These are phyloP conservation scores for Penicillium sp. DNA, from an alignment of 2,329 filamentous ascomycete genomes.

Conservation along the genomic window DNA sequence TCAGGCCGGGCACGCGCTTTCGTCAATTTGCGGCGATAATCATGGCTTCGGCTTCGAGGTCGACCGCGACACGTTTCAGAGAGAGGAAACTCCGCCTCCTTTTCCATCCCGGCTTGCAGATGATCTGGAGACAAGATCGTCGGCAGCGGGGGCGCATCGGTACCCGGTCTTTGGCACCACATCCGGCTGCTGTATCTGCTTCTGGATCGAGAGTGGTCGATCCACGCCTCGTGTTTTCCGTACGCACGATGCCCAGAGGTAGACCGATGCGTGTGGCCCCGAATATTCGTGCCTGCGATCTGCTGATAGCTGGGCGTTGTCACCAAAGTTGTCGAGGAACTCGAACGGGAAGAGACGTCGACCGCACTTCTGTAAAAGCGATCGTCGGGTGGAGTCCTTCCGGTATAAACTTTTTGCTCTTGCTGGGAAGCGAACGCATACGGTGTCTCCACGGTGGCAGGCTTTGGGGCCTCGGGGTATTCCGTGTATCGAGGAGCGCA, in stretches of 20 bases:
- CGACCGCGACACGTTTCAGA: constrained; percentile 24
- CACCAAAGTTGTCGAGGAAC: constrained; percentile 7
- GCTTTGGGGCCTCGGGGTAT: constrained; percentile 6
- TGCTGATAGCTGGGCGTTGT: constrained; percentile 4
- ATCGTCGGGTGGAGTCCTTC: constrained; percentile 11
- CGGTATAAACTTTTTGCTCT: constrained; percentile 2
- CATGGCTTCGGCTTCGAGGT: constrained; percentile 25
- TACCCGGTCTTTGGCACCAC: constrained; percentile 18
- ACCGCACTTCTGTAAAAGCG: constrained; percentile 4
- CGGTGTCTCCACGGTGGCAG: not conserved
- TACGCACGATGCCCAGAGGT: constrained; percentile 11
- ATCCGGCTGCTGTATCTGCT: constrained; percentile 12
- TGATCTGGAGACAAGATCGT: constrained; percentile 20
- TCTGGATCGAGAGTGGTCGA: constrained; percentile 14
- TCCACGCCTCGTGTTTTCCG: not conserved
- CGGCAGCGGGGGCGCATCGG: constrained; percentile 21
- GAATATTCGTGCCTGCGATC: not conserved
- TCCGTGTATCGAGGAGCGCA: constrained; percentile 25
- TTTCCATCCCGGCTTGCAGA: constrained; percentile 2
- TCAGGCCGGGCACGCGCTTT: constrained; percentile 16
- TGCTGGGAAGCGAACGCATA: constrained; percentile 1
- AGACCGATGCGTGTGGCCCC: constrained; percentile 10
- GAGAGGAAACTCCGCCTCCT: not conserved
- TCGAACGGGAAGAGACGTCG: constrained; percentile 1
- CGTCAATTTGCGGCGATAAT: constrained; percentile 18